Evolutionary conservation across 345 rosid genomes (phyloP).

Genomic region (Kernera saxatilis): DNA sequence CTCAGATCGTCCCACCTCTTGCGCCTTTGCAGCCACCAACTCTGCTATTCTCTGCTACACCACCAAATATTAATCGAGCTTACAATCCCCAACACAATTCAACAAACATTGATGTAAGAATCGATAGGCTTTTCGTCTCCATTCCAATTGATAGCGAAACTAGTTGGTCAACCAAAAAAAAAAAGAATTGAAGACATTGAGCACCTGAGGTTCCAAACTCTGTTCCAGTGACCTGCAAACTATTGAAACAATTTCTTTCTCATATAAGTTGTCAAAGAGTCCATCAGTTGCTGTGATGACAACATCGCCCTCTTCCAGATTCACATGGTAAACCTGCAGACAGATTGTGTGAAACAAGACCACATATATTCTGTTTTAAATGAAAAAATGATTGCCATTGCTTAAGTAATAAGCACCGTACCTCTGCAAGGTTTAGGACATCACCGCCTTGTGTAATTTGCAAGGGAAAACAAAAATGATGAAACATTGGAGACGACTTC

Average conservation of each 20-base stretch:
- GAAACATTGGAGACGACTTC: constrained; percentile 58
- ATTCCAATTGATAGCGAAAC: background rate
- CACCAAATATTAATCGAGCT: background rate
- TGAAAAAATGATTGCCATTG: background rate
- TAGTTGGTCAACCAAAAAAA: background rate
- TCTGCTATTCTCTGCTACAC: constrained; percentile 57
- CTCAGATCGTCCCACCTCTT: constrained; percentile 40
- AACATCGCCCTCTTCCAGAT: constrained; percentile 55
- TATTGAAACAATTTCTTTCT: constrained; percentile 52
- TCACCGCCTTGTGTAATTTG: constrained; percentile 45
- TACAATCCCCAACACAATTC: background rate
- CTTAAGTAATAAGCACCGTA: constrained; percentile 14
- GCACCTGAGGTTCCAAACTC: constrained; percentile 52
- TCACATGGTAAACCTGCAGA: constrained; percentile 46
- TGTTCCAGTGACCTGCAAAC: constrained; percentile 41
- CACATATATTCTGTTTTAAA: background rate
- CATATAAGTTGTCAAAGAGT: constrained; percentile 71
- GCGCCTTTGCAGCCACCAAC: constrained; percentile 48
- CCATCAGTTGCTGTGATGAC: constrained; percentile 62
- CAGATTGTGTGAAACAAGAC: background rate
- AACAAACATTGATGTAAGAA: background rate
- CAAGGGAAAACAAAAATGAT: constrained; percentile 64
- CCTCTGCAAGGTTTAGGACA: constrained; percentile 50
- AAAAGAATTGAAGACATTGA: background rate
- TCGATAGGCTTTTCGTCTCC: background rate